Evolutionary conservation across 2,329 filamentous ascomycete genomes (phyloP).

Genomic region (Fusarium gaditjirri): DNA sequence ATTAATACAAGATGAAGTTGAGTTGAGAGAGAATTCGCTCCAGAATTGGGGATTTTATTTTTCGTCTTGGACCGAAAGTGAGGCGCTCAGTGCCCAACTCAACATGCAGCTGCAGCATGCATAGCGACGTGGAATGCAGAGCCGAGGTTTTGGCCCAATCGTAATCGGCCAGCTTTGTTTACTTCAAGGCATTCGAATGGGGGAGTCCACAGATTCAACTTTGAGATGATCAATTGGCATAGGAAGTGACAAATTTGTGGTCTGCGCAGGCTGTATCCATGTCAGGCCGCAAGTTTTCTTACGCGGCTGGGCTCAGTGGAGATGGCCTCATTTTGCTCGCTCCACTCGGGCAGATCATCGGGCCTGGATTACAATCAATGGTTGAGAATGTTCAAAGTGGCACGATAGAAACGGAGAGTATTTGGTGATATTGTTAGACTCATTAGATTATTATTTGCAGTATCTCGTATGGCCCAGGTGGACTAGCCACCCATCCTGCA

Average conservation of each 20-base stretch:
- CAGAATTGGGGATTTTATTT: background rate
- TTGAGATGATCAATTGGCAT: background rate
- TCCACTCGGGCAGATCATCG: constrained; percentile 12
- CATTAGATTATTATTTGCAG: background rate
- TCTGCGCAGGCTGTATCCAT: constrained; percentile 3
- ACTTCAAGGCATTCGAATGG: background rate
- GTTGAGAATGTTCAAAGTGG: rapidly evolving
- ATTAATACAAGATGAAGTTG: background rate
- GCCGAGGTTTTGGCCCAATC: constrained; percentile 11
- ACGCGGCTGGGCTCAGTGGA: constrained; percentile 15
- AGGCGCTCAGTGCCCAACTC: constrained; percentile 3
- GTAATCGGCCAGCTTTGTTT: background rate
- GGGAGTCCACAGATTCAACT: background rate
- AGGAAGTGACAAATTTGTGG: background rate
- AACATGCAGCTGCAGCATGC: constrained; percentile 13
- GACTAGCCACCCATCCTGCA: background rate
- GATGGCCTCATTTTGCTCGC: constrained; percentile 30
- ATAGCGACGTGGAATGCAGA: constrained; percentile 13
- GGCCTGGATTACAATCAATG: background rate
- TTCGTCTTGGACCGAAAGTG: background rate
- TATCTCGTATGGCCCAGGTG: background rate
- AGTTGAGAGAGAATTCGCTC: rapidly evolving
- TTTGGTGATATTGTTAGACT: rapidly evolving
- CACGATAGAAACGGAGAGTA: rapidly evolving
- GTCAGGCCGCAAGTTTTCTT: background rate